Base-by-base conservation (phyloP, 805 yeast genomes). In the Sugiyamaella qingdaonensis region DNA sequence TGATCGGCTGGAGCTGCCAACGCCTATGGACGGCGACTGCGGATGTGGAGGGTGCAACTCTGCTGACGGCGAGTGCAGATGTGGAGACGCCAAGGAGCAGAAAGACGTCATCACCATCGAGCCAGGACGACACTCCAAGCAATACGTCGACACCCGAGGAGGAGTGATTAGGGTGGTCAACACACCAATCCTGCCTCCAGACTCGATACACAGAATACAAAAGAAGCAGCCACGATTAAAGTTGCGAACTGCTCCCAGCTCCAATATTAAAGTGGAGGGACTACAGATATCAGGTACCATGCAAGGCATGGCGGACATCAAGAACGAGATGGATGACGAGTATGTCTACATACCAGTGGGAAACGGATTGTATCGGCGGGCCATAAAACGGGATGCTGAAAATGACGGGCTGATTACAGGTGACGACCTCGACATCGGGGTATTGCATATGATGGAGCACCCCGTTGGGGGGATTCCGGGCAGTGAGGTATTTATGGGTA, bases 311-410 rank as follows among this genome's bases (percentile, higher is more conserved):
- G 43, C 24, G 24, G 47, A 14, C 31, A 39, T 39, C 43, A 53
- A 54, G 35, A 44, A 43, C 16, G 60, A 52, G 10, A 49, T 52
- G 13, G 60, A 54, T 24, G 58, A 56, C 27, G 61, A 58, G 24
- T 61, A 56, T 43, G 64, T 65, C 13, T 68, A 65, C 55, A 63
- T 67, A 21, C 68, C 67, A 2, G 69, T 63, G 0, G 71, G 72
- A 10, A 62, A 64, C 44, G 69, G 68, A 24, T 56, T 68, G 10
- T 68, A 63, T 52, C 59, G 68, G 11, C 14, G 34, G 37, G 35
- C 19, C 10, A n/a, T 21, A 3, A 34, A 34, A 8, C 39, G 8
- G 3, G 39, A 34, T 16, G 5, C 8, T 34, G 39, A 24, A 24
- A 24, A 24, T 24, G 29, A 24, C 29, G 3, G 29, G 7, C 29